These are phyloP conservation scores for Phytophthora pinifolia DNA, from an alignment of 352 stramenopile species.

Conservation along the genomic window DNA sequence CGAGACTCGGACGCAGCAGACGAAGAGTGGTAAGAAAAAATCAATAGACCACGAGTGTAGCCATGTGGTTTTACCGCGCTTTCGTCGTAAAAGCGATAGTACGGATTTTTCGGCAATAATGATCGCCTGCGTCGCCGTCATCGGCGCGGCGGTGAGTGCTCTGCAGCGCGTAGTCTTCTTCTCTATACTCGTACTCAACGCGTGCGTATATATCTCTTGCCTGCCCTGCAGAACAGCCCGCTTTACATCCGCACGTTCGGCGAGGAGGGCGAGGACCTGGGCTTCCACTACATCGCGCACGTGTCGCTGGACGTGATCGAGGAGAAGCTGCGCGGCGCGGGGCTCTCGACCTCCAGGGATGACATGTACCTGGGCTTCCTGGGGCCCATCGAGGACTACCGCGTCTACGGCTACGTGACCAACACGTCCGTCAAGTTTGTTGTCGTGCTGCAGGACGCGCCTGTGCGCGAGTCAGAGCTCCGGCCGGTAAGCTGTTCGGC, in stretches of 20 bases:
- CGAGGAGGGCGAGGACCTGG: slow-evolving; percentile 77
- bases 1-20: slow-evolving; percentile 24
- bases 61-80: too few species aligned
- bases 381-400: slow-evolving; percentile 83
- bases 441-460: slow-evolving; percentile 71
- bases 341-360: slow-evolving; percentile 59
- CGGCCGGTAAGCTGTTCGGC: slow-evolving; percentile 46
- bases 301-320: slow-evolving; percentile 86
- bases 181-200: background rate
- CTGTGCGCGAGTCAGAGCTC: slow-evolving; percentile 77
- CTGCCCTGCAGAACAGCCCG: slow-evolving; percentile 57
- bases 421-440: slow-evolving; percentile 88
- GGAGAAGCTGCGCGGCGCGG: slow-evolving; percentile 62
- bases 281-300: slow-evolving; percentile 88
- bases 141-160: slow-evolving; percentile 69
- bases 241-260: slow-evolving; percentile 85
- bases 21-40: slow-evolving; percentile 12
- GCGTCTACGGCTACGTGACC: slow-evolving; percentile 86
- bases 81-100: too few species aligned
- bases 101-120: slow-evolving; percentile 31
- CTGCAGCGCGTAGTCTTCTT: background rate
- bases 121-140: slow-evolving; percentile 82
- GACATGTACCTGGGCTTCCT: slow-evolving; percentile 89
- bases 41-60: slow-evolving; percentile 11
- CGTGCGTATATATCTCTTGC: background rate